Evolutionary conservation across 306 rosid genomes (phyloP).

Genomic region (Sindora glabra): DNA sequence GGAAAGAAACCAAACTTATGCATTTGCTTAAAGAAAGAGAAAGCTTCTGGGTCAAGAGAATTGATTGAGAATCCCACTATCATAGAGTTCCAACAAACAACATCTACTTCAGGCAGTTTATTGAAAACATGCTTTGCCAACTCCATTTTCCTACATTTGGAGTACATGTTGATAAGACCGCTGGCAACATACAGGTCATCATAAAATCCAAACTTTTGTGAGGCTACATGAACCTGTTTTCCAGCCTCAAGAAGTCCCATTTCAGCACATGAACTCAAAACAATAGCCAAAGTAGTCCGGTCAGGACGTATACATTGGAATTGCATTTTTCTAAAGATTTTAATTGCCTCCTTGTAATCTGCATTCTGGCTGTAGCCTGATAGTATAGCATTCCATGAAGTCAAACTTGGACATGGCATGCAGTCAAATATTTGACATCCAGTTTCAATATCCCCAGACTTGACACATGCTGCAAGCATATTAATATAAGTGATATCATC

Average conservation of each 20-base stretch:
- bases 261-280: slow-evolving; percentile 61
- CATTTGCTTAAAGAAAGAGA: slow-evolving; percentile 49
- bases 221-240: slow-evolving; percentile 57
- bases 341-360: slow-evolving; percentile 41
- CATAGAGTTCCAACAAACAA: slow-evolving; percentile 83
- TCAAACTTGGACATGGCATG: slow-evolving; percentile 50
- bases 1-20: slow-evolving; percentile 36
- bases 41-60: slow-evolving; percentile 57
- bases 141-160: slow-evolving; percentile 62
- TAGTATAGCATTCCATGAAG: slow-evolving; percentile 77
- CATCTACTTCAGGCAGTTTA: slow-evolving; percentile 42
- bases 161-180: slow-evolving; percentile 58
- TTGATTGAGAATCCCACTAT: slow-evolving; percentile 53
- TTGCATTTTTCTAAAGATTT: slow-evolving; percentile 64
- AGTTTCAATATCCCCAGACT: slow-evolving; percentile 47
- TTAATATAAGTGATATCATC: slow-evolving; percentile 68
- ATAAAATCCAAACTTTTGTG: slow-evolving; percentile 32
- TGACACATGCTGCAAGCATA: slow-evolving; percentile 59
- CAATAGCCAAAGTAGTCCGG: slow-evolving; percentile 55
- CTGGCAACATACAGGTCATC: slow-evolving; percentile 55
- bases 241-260: slow-evolving; percentile 47
- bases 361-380: slow-evolving; percentile 55
- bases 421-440: slow-evolving; percentile 60
- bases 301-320: slow-evolving; percentile 44
- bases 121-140: slow-evolving; percentile 41